phyloP scores from a whole-genome alignment of 352 stramenopile genomes.

The Phytophthora kernoviae region DNA sequence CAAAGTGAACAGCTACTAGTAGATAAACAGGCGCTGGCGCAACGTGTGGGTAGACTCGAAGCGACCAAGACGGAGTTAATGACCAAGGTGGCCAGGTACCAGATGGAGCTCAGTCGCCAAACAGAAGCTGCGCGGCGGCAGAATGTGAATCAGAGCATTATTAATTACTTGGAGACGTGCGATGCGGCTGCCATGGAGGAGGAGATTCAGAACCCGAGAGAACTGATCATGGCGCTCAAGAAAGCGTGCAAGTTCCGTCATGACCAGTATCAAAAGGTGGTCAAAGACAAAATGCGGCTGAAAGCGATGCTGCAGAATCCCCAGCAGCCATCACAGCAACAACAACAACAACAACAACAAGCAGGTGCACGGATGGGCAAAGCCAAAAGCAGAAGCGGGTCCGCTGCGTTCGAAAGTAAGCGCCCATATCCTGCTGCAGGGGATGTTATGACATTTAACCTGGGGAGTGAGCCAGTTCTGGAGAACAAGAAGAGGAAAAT shows the following conservation, averaged over 20 bases:
- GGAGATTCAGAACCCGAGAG: slow-evolving; percentile 76
- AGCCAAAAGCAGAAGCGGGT: slow-evolving; percentile 28
- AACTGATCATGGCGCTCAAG: slow-evolving; percentile 79
- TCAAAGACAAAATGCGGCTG: slow-evolving; percentile 77
- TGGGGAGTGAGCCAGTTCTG: slow-evolving; percentile 24
- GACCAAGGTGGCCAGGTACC: slow-evolving; percentile 78
- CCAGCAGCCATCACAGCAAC: slow-evolving; percentile 16
- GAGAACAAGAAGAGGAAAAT: slow-evolving; percentile 72
- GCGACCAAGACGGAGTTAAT: slow-evolving; percentile 57
- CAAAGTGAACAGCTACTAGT: slow-evolving; percentile 68
- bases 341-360: slow-evolving; percentile 9
- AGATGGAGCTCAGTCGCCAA: slow-evolving; percentile 73
- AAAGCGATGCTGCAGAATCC: slow-evolving; percentile 67
- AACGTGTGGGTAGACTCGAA: slow-evolving; percentile 54
- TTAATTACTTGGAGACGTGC: slow-evolving; percentile 74
- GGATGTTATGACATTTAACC: slow-evolving; percentile 9
- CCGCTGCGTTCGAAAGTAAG: slow-evolving; percentile 30
- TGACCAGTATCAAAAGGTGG: slow-evolving; percentile 83
- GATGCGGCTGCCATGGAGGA: slow-evolving; percentile 71
- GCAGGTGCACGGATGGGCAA: slow-evolving; percentile 24
- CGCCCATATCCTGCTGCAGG: slow-evolving; percentile 15
- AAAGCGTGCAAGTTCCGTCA: slow-evolving; percentile 84
- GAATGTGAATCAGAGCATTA: slow-evolving; percentile 75
- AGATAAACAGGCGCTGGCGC: slow-evolving; percentile 68
- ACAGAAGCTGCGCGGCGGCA: slow-evolving; percentile 49